Evolutionary conservation across 805 yeast species (phyloP).

Genomic region (Candida golubevii): DNA sequence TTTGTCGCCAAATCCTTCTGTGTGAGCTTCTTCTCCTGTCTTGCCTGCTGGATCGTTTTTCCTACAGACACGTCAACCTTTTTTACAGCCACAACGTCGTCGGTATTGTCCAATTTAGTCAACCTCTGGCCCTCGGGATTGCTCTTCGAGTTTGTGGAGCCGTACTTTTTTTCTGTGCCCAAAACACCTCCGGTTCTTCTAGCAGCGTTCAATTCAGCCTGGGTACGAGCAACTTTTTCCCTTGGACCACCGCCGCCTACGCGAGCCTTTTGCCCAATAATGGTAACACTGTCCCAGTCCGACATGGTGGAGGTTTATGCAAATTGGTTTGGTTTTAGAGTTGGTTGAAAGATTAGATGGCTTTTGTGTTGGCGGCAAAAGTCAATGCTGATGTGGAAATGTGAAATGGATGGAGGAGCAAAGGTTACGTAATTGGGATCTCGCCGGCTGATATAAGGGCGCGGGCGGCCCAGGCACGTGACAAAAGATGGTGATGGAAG

Average conservation of each 20-base stretch:
- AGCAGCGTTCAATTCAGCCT: constrained; percentile 83
- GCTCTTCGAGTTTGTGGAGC: constrained; percentile 50
- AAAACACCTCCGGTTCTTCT: constrained; percentile 88
- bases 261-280: constrained; percentile 86
- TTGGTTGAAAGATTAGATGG: too few relatives aligned
- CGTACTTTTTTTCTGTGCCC: constrained; percentile 90
- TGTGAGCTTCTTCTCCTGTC: constrained; percentile 83
- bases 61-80: constrained; percentile 84
- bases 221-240: constrained; percentile 74
- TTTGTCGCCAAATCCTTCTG: constrained; percentile 97
- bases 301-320: constrained; percentile 26
- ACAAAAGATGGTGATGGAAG: constrained; percentile 9
- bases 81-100: constrained; percentile 89
- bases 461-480: constrained; percentile 7
- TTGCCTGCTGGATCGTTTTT: constrained; percentile 75
- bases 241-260: constrained; percentile 87
- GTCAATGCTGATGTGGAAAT: background rate
- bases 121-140: constrained; percentile 93
- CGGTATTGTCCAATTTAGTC: constrained; percentile 88
- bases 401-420: background rate
- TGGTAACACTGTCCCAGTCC: constrained; percentile 91
- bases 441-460: constrained; percentile 2
- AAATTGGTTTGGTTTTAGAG: background rate
- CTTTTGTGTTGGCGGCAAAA: too few relatives aligned
- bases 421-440: too few relatives aligned